Evolutionary conservation across 371 early-diverging fungal genomes (phyloP), one percentile per base, ranked within the genome.

Genomic region (Actinomucor elegans): DNA sequence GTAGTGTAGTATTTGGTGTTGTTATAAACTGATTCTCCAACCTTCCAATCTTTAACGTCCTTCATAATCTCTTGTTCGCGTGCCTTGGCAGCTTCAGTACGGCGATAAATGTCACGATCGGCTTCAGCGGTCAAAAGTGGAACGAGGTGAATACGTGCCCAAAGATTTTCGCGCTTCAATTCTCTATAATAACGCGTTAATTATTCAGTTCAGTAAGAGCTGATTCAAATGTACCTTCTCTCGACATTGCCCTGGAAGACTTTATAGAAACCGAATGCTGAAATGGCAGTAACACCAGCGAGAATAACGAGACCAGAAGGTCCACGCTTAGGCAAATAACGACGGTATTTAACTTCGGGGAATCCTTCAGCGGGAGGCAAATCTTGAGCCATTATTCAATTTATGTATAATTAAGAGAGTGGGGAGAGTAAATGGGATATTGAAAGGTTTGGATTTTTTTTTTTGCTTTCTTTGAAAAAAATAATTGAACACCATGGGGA

Each of bases 121-220:
- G 87, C 68, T 79, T 98, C 98, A 44, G 98, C 97, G 57, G 92
- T 89, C 47, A 97, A 81, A 59, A 96, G 62, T 5, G 98, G 98
- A 28, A 89, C 66, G 33, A 94, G 69, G 78, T 92, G 81, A 61
- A 98, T 92, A 37, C 98, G 88, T 41, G 90, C 71, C 97, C 97
- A 98, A 27, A 87, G 81, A 64, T 94, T 93, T 73, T 97, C 97
- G 58, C 97, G 88, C 52, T 88, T 84, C 23, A 95, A 79, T 67
- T 98, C 97, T 52, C 96, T 94, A 67, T 14, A 33, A 12, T 33
- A 10, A 27, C 9, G 14, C 28, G 2, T 27, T n/a, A 50, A 24
- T 37, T 21, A 4, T 20, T 55, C 12, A 32, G 14, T 36, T 15
- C 6, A 17, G 7, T 4, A 7, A 38, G 11, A 23, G 40, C 20